phyloP scores from a whole-genome alignment of 352 stramenopile genomes.

The Phytophthora meadii region DNA sequence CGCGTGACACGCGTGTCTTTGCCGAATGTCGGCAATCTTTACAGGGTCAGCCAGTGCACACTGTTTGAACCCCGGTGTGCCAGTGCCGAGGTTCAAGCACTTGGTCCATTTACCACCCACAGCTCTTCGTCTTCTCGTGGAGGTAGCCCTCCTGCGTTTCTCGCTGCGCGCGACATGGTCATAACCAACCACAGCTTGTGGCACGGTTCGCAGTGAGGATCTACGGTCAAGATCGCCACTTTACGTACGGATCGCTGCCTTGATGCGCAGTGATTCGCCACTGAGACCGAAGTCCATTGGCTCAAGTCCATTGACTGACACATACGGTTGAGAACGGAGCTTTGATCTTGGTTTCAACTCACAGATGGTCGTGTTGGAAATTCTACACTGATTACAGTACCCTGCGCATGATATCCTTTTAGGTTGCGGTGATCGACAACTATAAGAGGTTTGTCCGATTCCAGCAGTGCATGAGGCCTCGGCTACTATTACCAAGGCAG shows the following conservation, averaged over 20 bases:
- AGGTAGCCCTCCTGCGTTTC: slow-evolving; percentile 22
- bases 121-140: slow-evolving; percentile 16
- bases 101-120: slow-evolving; percentile 3
- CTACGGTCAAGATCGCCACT: neutral
- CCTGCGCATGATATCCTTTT: too few species aligned
- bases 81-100: slow-evolving; percentile 9
- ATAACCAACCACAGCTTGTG: neutral
- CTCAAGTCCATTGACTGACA: slow-evolving; percentile 1
- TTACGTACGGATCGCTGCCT: slow-evolving; percentile 2
- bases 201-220: neutral
- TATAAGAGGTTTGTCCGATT: too few species aligned
- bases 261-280: neutral
- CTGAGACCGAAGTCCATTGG: slow-evolving; percentile 11
- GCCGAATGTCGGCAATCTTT: slow-evolving; percentile 13
- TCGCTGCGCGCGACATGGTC: neutral
- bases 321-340: slow-evolving; percentile 18
- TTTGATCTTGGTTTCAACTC: slow-evolving; percentile 15
- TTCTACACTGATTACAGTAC: slow-evolving; percentile 3
- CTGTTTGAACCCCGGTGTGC: neutral
- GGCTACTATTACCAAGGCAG: too few species aligned
- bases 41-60: neutral
- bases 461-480: too few species aligned
- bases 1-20: slow-evolving; percentile 25
- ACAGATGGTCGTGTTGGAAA: slow-evolving; percentile 20
- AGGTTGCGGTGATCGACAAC: too few species aligned